Conservation (phyloP, 495 filamentous ascomycete genomes). For the Bombardia bombarda region DNA sequence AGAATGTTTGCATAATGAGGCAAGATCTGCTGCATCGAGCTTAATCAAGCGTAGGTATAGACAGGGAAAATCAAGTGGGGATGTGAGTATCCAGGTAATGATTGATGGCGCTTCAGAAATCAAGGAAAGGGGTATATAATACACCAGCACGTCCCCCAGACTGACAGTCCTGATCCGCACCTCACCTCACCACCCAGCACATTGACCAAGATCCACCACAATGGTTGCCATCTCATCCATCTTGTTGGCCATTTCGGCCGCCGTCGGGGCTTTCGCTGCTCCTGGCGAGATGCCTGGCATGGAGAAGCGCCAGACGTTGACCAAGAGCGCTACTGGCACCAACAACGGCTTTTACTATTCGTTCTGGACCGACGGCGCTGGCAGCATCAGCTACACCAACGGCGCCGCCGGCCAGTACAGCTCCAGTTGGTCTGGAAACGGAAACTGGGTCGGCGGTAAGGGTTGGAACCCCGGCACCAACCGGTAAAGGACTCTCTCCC, state of each 20-base stretch:
- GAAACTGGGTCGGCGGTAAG: slow-evolving; percentile 56
- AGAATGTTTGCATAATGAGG: neutral
- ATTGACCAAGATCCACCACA: neutral
- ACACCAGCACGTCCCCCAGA: too few relatives aligned
- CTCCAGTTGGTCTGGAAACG: slow-evolving; percentile 42
- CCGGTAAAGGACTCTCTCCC: neutral
- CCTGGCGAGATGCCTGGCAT: slow-evolving; percentile 21
- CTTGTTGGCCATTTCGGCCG: slow-evolving; percentile 25
- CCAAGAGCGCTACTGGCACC: slow-evolving; percentile 31
- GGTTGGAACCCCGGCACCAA: slow-evolving; percentile 48
- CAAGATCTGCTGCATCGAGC: neutral
- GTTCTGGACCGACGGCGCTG: slow-evolving; percentile 53
- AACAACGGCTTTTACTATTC: slow-evolving; percentile 52
- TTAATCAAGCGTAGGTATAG: neutral
- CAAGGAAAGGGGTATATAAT: too few relatives aligned
- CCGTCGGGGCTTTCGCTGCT: slow-evolving; percentile 25
- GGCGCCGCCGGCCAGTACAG: slow-evolving; percentile 43
- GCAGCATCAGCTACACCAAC: slow-evolving; percentile 49
- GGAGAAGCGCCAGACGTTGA: slow-evolving; percentile 18
- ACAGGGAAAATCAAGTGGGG: neutral
- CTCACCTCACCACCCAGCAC: neutral
- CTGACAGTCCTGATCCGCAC: neutral
- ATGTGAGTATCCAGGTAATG: too few relatives aligned
- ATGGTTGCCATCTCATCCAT: slow-evolving; percentile 32
- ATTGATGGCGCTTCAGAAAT: too few relatives aligned